Evolutionary conservation across 75 land plant species (phyloP).

Genomic region (Picea glauca): DNA sequence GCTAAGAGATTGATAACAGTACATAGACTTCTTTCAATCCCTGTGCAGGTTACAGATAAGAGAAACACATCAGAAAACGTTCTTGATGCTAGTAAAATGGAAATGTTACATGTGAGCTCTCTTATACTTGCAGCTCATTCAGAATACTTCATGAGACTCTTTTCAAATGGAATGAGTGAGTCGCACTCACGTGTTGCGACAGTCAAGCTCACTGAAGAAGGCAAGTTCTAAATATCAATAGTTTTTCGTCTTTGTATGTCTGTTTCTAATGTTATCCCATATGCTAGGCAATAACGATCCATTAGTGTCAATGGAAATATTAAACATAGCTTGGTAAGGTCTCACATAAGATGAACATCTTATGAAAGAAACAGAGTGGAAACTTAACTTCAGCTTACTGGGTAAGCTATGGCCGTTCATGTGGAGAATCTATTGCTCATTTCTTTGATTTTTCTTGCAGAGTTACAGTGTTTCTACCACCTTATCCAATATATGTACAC

Average conservation of each 20-base stretch:
- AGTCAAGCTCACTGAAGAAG: constrained; percentile 36
- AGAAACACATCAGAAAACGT: constrained; percentile 1
- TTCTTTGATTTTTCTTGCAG: constrained; percentile 16
- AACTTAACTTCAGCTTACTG: not conserved
- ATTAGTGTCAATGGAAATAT: too few species aligned
- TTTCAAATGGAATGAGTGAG: constrained; percentile 48
- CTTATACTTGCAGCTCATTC: constrained; percentile 39
- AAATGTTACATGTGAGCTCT: constrained; percentile 31
- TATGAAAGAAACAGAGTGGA: too few species aligned
- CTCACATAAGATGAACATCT: not conserved
- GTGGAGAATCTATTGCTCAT: not conserved
- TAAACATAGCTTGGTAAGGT: not conserved
- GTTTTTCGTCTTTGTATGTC: not conserved
- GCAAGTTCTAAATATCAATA: constrained; percentile 3
- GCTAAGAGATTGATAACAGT: not conserved
- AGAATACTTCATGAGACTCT: constrained; percentile 39
- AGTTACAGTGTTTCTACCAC: constrained; percentile 21
- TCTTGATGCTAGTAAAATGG: constrained; percentile 1
- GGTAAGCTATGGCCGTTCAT: not conserved
- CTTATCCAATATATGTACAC: constrained; percentile 49
- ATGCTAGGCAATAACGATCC: not conserved
- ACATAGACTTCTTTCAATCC: not conserved
- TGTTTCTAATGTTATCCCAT: not conserved
- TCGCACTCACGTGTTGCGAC: constrained; percentile 25
- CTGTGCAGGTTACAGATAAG: constrained; percentile 1